These are phyloP conservation scores for Alternaria sp. DNA, from an alignment of 2,329 filamentous ascomycete species.

Conservation along the genomic window DNA sequence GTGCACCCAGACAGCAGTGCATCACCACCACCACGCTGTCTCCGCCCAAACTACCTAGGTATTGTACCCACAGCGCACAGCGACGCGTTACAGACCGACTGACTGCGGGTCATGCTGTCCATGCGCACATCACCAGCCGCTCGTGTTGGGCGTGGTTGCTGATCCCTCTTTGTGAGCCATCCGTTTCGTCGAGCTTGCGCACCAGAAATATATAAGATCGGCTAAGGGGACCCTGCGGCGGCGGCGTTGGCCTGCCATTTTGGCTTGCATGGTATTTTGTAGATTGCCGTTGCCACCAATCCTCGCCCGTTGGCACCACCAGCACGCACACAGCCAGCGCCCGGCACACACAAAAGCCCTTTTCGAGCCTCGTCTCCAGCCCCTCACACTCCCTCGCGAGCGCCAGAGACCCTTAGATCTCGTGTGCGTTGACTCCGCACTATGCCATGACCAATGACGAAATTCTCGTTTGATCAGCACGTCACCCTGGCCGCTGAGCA, in stretches of 20 bases:
- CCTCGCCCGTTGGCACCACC: background rate
- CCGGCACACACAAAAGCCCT: background rate
- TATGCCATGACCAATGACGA: slow-evolving; percentile 12
- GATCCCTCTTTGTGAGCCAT: slow-evolving; percentile 24
- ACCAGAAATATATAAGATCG: slow-evolving; percentile 31
- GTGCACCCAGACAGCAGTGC: background rate
- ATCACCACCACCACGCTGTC: background rate
- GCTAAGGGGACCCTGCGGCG: slow-evolving; percentile 35
- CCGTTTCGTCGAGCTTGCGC: slow-evolving; percentile 17
- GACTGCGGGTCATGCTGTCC: slow-evolving; percentile 17
- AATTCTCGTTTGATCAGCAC: slow-evolving; percentile 29
- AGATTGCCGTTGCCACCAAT: slow-evolving; percentile 8
- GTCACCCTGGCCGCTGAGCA: slow-evolving; percentile 15
- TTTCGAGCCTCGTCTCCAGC: background rate
- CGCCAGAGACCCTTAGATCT: background rate
- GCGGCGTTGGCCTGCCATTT: slow-evolving; percentile 18
- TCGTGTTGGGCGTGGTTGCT: slow-evolving; percentile 23
- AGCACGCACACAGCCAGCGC: background rate
- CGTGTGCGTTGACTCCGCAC: slow-evolving; percentile 1
- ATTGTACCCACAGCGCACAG: background rate
- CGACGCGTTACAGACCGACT: background rate
- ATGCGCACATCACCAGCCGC: slow-evolving; percentile 19
- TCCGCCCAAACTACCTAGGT: background rate
- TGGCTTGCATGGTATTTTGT: slow-evolving; percentile 3
- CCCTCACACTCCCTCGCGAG: background rate